Percentiles rank a stretch among this genome's conserved stretches.
These are phyloP conservation scores for Colletotrichum sp. DNA, from an alignment of 2,329 filamentous ascomycete species.

Conservation along the genomic window DNA sequence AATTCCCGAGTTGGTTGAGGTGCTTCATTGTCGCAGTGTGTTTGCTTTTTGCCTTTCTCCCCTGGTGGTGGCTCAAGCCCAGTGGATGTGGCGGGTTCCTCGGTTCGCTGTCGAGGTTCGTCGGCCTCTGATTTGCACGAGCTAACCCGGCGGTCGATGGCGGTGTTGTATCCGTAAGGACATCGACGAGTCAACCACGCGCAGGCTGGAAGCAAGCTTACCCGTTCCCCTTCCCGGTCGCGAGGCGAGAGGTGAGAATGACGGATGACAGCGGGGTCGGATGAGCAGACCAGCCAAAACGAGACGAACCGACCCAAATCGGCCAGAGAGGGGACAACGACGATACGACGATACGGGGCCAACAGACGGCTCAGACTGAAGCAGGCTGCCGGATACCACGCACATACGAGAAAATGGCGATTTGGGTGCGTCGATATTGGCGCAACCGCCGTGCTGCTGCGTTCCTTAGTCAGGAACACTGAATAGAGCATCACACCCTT, in stretches of 20 bases:
- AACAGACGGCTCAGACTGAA: neutral
- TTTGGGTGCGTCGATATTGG: conserved; percentile 5
- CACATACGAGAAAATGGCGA: neutral
- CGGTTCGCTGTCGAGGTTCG: neutral
- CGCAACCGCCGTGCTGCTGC: neutral
- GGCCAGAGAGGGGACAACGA: neutral
- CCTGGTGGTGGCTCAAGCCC: neutral
- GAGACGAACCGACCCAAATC: conserved; percentile 4
- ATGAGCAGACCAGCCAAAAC: neutral
- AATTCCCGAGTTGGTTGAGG: neutral
- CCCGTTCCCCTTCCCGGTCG: neutral
- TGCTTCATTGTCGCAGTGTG: conserved; percentile 6
- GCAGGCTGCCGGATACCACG: neutral
- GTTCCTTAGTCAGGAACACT: conserved; percentile 15
- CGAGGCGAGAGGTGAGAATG: neutral
- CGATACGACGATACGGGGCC: neutral
- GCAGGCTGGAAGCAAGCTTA: neutral
- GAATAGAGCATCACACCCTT: conserved; percentile 4
- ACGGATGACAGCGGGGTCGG: conserved; percentile 1
- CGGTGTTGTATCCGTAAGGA: neutral
- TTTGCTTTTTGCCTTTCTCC: neutral
- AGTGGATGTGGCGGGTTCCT: neutral
- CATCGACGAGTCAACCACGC: neutral
- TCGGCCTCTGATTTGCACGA: neutral
- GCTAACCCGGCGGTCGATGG: neutral